Evolutionary conservation across 2,329 filamentous ascomycete species (phyloP), one percentile per base, ranked within the genome.

Genomic region (Lizonia empirigonia): DNA sequence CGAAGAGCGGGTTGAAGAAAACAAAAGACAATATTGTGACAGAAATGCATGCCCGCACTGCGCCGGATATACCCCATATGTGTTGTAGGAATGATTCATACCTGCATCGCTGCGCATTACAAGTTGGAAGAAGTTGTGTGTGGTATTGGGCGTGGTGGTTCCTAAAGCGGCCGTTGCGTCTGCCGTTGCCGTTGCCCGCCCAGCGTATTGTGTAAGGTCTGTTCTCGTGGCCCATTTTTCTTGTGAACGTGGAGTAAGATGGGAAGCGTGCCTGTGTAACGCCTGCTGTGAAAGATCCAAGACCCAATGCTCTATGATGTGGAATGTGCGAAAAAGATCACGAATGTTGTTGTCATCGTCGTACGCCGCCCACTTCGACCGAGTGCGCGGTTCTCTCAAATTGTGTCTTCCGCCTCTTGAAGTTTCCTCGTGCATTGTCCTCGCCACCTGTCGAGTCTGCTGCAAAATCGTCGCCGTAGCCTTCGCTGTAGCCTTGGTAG

Each of bases 401-500:
- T 54, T 62, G 67, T 47, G 71, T 55, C 48, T 67, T 70, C 55
- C 69, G 64, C 47, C 65, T 64, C 59, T 74, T 74, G 33, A 65
- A 64, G 41, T 57, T 58, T 13, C 68, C 63, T 37, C 65, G 63
- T 15, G 62, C 55, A 41, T 87, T 85, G 61, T 89, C 87, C 60
- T 85, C 85, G 59, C 89, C 88, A 50, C 85, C 87, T 18, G 87
- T 89, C 18, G 86, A 89, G 65, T 90, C 85, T 48, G 80, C 83
- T 7, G 69, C 71, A 55, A 88, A 87, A 58, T 90, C 87, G 56
- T 91, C 88, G 8, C 81, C 81, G 60, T 80, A 90, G 26, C 86
- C 85, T 60, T 91, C 87, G 35, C 84, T 82, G 64, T 91, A 91
- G 33, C 89, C 88, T 63, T 88, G 85, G 65, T 83, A 92, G 63